Base-by-base conservation (phyloP, 139 green algal species). In the Chlamydomonas sp. region DNA sequence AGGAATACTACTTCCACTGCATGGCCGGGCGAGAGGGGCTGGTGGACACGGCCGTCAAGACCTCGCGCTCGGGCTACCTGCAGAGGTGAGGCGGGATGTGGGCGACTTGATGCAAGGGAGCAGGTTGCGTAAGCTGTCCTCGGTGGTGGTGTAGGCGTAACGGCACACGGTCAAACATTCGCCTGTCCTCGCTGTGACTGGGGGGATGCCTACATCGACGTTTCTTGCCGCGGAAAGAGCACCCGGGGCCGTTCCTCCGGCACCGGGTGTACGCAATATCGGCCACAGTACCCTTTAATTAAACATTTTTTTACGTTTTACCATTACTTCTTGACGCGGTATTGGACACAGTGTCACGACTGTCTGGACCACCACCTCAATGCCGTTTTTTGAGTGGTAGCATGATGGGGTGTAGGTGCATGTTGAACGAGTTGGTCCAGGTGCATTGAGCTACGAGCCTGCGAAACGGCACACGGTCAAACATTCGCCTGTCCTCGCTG, bases 1-100 rank as follows among this genome's bases (percentile, higher is more conserved):
- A 99, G 91, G 98, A 99, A 91, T 99, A 99, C 89, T 99, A 99
- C 92, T 99, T 99, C 90, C 98, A 99, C 90, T 99, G 98, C 93
- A 99, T 99, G 98, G 98, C 98, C 1, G 98, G 98, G 7, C 92
- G 98, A 2, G 98, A 99, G 89, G 98, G 98, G 1, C 94, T 99
- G 18, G 97, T 99, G 12, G 97, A 99, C 90, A 99, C 97, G 2
- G 97, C 97, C 6, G 97, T 99, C 71, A 99, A 99, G 93, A 99
- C 98, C 4, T 95, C 94, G 2, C 95, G 97, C 78, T 98, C 94
- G 0, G 98, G 97, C n/a, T 97, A 97, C 92, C 84, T 97, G 92
- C 95, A 98, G 89, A 89, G 96, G 67, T 97, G 94, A 15, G 77
- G 58, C 58, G 31, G 61, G 68, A 61, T 10, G 58, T n/a, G 80